phyloP scores from a whole-genome alignment of 2,329 filamentous ascomycete species.

The Fusarium protoensiforme region DNA sequence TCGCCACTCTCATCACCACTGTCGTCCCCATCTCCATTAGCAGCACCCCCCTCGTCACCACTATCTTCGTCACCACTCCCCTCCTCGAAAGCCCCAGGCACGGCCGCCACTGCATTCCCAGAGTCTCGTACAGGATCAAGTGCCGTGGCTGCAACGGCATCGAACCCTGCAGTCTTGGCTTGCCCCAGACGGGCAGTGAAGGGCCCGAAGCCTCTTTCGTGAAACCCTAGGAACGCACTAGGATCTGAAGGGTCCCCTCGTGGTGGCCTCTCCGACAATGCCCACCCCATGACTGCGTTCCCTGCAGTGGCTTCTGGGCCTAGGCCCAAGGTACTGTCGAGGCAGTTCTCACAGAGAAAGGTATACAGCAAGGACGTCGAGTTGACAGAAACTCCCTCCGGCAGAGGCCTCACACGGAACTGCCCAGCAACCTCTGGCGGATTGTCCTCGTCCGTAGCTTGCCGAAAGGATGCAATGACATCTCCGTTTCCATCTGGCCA shows the following conservation, averaged over 20 bases:
- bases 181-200: slow-evolving; percentile 31
- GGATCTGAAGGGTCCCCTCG: slow-evolving; percentile 36
- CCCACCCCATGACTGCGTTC: slow-evolving; percentile 51
- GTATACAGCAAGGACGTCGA: not conserved
- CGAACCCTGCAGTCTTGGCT: slow-evolving; percentile 8
- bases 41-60: not conserved
- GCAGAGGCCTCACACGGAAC: not conserved
- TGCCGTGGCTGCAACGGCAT: slow-evolving; percentile 11
- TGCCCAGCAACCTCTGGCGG: not conserved
- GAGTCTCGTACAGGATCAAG: not conserved
- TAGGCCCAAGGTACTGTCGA: not conserved
- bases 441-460: slow-evolving; percentile 52
- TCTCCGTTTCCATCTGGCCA: slow-evolving; percentile 54
- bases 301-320: slow-evolving; percentile 33
- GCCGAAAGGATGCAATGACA: slow-evolving; percentile 56
- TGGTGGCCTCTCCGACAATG: slow-evolving; percentile 40
- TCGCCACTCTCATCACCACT: not conserved
- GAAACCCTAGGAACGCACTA: slow-evolving; percentile 43
- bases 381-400: not conserved
- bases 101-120: not conserved
- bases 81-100: not conserved
- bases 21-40: not conserved
- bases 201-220: slow-evolving; percentile 46
- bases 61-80: not conserved
- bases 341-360: not conserved